Evolutionary conservation across 371 early-diverging fungal genomes (phyloP), one percentile per base, ranked within the genome.

Genomic region (Dichotomocladium elegans): DNA sequence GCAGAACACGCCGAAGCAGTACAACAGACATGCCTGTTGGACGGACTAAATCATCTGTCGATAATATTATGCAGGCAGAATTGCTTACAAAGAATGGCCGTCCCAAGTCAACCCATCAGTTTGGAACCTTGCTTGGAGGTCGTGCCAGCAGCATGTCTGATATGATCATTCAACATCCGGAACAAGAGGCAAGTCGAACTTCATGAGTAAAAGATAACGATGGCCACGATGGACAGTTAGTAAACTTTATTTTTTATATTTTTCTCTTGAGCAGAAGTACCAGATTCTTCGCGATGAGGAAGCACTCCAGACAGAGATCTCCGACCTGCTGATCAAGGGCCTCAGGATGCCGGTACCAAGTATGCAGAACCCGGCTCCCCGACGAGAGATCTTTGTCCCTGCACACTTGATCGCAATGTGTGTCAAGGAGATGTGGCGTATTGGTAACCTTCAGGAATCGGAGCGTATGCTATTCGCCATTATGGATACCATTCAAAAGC

Each of bases 381-480:
- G 78, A 64, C 89, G 89, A 52, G 96, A 96, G 61, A 82, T 96
- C 25, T 75, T 96, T 68, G 93, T 93, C 86, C 95, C 95, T 0
- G 89, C 96, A 9, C 94, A 95, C 51, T 66, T 94, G 44, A 94
- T 95, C 44, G 89, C 92, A 17, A 60, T 88, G 42, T 79, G 85
- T 66, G 85, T 91, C 14, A 85, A 82, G 24, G 89, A 92, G 63
- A 85, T 93, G 88, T 86, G 93, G 81, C 82, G 84, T 61, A 79
- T 85, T 63, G 89, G 92, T 37, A 78, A 89, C 58, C 72, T 86
- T 47, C 79, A 82, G 41, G 87, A 91, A 53, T 93, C 94, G 55
- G 87, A 88, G 57, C 77, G 82, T 19, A 68, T 94, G 12, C 78
- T 94, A 67, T 83, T 87, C 64, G 86, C 87, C 48, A 86, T 90